Percentiles rank a stretch among this genome's conserved stretches.
Conservation (phyloP, 2,329 filamentous ascomycete genomes). For the Coniochaeta hoffmannii region DNA sequence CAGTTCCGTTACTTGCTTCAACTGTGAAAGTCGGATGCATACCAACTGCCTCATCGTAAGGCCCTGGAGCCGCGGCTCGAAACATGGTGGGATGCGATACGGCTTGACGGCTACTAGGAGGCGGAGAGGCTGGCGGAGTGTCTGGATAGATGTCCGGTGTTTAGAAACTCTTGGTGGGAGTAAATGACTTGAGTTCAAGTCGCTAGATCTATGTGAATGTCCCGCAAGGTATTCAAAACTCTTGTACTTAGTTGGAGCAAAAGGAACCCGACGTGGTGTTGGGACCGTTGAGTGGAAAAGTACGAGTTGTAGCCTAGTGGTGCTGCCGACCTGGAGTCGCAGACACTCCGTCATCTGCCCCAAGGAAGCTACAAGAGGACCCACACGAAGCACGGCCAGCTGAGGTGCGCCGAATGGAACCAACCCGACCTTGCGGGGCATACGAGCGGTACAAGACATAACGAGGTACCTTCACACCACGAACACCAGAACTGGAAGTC, state of each 20-base stretch:
- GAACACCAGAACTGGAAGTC: no score
- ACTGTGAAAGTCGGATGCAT: conserved; percentile 20
- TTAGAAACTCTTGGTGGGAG: background rate
- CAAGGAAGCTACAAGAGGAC: background rate
- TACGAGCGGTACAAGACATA: no score
- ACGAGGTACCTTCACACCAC: no score
- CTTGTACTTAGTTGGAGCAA: background rate
- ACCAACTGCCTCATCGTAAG: conserved; percentile 55
- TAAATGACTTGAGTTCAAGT: no score
- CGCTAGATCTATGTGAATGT: no score
- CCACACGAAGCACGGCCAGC: background rate
- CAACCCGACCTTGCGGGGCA: background rate
- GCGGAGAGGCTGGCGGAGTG: background rate
- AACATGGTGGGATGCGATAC: conserved; percentile 39
- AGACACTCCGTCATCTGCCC: background rate
- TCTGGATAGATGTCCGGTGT: background rate
- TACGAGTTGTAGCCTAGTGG: background rate
- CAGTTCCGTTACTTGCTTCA: background rate
- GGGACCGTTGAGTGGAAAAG: background rate
- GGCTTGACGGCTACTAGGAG: background rate
- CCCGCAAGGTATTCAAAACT: no score
- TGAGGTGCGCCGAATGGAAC: background rate
- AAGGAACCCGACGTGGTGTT: background rate
- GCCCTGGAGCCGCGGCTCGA: conserved; percentile 47
- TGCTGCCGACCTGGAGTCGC: background rate